Evolutionary conservation across 441 rosid species (phyloP).

Genomic region (Croton setiger): DNA sequence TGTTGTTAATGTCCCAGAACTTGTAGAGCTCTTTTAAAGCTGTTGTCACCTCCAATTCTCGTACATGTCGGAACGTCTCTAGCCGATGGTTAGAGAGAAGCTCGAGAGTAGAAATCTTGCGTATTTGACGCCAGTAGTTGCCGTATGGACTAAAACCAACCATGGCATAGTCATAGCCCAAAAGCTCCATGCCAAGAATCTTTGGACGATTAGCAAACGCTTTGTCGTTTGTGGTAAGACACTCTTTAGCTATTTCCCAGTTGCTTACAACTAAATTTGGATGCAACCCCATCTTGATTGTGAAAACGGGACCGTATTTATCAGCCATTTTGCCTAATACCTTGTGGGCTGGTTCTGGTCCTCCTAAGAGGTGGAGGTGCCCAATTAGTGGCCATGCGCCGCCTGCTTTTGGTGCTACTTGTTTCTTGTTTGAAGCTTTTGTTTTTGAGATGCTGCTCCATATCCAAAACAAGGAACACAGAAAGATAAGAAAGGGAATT

Average conservation of each 20-base stretch:
- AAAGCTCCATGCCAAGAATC: constrained; percentile 16
- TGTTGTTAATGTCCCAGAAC: constrained; percentile 21
- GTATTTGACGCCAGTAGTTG: constrained; percentile 33
- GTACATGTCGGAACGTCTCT: constrained; percentile 23
- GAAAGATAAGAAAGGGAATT: neutral
- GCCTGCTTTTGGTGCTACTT: constrained; percentile 23
- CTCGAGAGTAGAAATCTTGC: constrained; percentile 32
- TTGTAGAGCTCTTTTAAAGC: constrained; percentile 22
- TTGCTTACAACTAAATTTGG: constrained; percentile 32
- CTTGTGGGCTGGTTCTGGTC: constrained; percentile 27
- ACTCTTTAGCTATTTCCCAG: constrained; percentile 39
- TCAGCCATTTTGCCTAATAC: constrained; percentile 35
- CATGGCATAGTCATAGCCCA: constrained; percentile 32
- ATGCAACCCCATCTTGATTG: constrained; percentile 34
- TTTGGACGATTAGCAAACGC: constrained; percentile 32
- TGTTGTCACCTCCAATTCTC: constrained; percentile 22
- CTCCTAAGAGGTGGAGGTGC: constrained; percentile 37
- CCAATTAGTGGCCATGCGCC: constrained; percentile 39
- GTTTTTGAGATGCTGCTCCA: neutral
- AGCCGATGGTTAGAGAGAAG: constrained; percentile 42
- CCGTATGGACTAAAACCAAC: constrained; percentile 35
- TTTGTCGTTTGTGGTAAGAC: constrained; percentile 32
- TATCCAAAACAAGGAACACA: neutral
- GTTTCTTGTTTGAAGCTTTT: neutral
- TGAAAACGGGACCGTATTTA: constrained; percentile 40